Evolutionary conservation across 2,329 filamentous ascomycete species (phyloP), one percentile per base, ranked within the genome.

Genomic region (Neofusicoccum kwambonambiense): DNA sequence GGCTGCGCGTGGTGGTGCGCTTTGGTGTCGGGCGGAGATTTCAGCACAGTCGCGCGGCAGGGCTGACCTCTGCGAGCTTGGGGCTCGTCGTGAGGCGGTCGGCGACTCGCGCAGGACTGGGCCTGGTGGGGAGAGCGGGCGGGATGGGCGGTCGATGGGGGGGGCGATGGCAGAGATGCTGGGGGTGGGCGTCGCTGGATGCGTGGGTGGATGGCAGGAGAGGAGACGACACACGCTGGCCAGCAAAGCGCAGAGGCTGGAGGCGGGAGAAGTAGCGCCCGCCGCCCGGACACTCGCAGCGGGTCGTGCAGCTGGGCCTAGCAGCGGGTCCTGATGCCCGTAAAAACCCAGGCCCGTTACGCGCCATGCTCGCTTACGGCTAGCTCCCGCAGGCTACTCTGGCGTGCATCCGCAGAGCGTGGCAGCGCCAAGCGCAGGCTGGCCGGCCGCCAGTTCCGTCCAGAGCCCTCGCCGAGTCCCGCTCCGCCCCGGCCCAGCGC

Each of bases 51-150:
- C 31, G 61, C 61, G 61, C 49, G 22, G 49, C 34, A 64, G 51
- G 50, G 50, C 61, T 60, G 56, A 60, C 35, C 41, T 47, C 41
- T 35, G 42, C 56, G 42, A 34, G 27, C 41, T 47, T 27, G 41
- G 42, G 31, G 42, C 56, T 60, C 56, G 56, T 56, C 61, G 61
- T 42, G 22, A 41, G 42, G 35, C 35, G 61, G 34, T 44, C 31
- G 50, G 49, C 50, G 49, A 54, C 39, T 64, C 39, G 61, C 61
- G 50, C 39, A 47, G 39, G 41, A 41, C 49, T 13, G 41, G 41
- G 15, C n/a, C 8, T 34, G 49, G 44, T 35, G 50, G 41, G 61
- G 61, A 39, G n/a, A 8, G 31, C 17, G 71, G 68, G 70, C 69
- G 62, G 22, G 49, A 49, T 62, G 64, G 37, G 42, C 27, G 19